Percentiles rank a stretch among this genome's conserved stretches.
Evolutionary conservation across 192 early-diverging fungal genomes (phyloP).

Genomic region (Backusella luteola): DNA sequence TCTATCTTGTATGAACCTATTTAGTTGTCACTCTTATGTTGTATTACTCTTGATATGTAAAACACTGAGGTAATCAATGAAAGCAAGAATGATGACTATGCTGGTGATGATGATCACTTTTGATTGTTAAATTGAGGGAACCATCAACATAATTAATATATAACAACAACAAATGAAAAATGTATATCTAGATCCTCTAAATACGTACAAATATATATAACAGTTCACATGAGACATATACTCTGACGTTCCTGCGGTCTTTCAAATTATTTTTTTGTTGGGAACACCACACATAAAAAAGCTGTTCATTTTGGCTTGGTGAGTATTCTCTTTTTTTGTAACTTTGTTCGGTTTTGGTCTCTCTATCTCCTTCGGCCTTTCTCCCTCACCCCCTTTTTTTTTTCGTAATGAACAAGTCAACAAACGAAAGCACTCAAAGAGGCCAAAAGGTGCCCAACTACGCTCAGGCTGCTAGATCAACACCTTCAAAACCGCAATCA

Average conservation of each 20-base stretch:
- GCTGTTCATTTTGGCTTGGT: not conserved
- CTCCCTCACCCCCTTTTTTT: not conserved
- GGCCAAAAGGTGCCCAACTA: not conserved
- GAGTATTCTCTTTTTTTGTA: not conserved
- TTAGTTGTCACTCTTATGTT: too few relatives aligned
- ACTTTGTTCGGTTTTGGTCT: constrained; percentile 5
- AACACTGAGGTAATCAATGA: not conserved
- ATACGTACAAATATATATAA: not conserved
- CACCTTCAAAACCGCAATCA: not conserved
- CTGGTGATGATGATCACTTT: not conserved
- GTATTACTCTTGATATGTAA: too few relatives aligned
- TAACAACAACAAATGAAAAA: not conserved
- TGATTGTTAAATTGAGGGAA: not conserved
- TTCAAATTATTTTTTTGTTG: not conserved
- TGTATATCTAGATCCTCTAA: not conserved
- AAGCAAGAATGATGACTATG: not conserved
- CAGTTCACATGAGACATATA: constrained; percentile 29
- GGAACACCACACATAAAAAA: not conserved
- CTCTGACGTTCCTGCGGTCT: not conserved
- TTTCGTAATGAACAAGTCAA: not conserved
- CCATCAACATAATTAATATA: not conserved
- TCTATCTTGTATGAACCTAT: not conserved
- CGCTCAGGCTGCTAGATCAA: constrained; percentile 10
- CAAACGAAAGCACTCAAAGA: not conserved
- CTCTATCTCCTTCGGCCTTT: not conserved